phyloP scores from a whole-genome alignment of 2,329 filamentous ascomycete species.

The Scytalidium sp. region DNA sequence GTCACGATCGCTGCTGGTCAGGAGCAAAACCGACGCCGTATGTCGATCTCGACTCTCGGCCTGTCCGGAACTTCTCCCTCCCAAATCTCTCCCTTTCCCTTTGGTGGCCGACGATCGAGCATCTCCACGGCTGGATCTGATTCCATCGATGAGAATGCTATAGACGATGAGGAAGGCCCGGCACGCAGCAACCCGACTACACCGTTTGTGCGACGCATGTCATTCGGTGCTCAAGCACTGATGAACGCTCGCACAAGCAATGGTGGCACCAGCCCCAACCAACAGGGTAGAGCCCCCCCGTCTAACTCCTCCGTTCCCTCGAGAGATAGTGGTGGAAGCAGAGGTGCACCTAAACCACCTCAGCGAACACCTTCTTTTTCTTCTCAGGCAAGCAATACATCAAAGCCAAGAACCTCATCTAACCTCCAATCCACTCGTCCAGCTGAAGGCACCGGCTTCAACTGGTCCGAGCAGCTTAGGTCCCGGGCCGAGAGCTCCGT shows the following conservation, averaged over 20 bases:
- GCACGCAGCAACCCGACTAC: conserved; percentile 61
- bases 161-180: conserved; percentile 61
- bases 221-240: conserved; percentile 76
- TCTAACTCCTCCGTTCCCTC: conserved; percentile 16
- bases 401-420: conserved; percentile 60
- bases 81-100: conserved; percentile 45
- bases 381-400: conserved; percentile 54
- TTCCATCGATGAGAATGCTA: conserved; percentile 68
- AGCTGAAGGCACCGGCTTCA: conserved; percentile 86
- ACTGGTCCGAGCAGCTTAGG: conserved; percentile 95
- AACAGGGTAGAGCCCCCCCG: conserved; percentile 27
- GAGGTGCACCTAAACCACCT: neutral
- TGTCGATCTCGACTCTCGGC: conserved; percentile 72
- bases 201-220: conserved; percentile 81
- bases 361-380: neutral
- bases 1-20: conserved; percentile 48
- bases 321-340: neutral
- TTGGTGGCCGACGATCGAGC: conserved; percentile 61
- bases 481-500: conserved; percentile 82
- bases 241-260: conserved; percentile 31
- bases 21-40: conserved; percentile 61
- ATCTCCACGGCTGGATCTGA: conserved; percentile 65
- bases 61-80: conserved; percentile 70
- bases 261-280: conserved; percentile 22
- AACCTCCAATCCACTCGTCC: conserved; percentile 58